Evolutionary conservation across 2,329 filamentous ascomycete genomes (phyloP).

Genomic region (Cordyceps farinosa): DNA sequence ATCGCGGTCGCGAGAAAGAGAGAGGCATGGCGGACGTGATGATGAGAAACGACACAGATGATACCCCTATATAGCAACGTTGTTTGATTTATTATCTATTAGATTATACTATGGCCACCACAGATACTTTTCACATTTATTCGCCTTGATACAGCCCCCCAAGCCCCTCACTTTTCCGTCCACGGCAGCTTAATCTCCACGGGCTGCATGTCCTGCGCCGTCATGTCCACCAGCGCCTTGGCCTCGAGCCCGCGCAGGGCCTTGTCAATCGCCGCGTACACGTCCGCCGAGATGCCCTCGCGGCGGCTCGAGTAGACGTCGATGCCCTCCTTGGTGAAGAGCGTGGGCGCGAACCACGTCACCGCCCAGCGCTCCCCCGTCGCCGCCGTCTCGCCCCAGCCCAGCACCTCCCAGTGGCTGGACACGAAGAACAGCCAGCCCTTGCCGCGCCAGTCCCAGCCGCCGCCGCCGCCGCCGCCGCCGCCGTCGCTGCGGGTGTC

Average conservation of each 20-base stretch:
- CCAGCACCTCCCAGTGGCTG: conserved; percentile 78
- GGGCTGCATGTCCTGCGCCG: conserved; percentile 45
- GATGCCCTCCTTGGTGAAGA: conserved; percentile 79
- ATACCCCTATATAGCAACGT: conserved; percentile 9
- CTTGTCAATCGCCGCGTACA: conserved; percentile 53
- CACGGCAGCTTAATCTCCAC: conserved; percentile 53
- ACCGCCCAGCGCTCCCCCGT: conserved; percentile 65
- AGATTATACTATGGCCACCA: neutral
- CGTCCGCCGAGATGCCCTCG: conserved; percentile 56
- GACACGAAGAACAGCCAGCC: conserved; percentile 69
- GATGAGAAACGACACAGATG: conserved; percentile 10
- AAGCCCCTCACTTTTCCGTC: conserved; percentile 25
- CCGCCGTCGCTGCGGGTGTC: conserved; percentile 45
- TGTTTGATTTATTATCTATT: conserved; percentile 2
- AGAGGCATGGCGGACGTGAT: neutral
- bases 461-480: conserved; percentile 32
- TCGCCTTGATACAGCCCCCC: neutral
- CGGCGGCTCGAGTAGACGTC: conserved; percentile 69
- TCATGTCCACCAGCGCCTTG: conserved; percentile 50
- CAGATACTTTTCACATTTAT: neutral
- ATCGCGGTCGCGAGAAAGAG: conserved; percentile 14
- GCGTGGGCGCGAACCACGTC: conserved; percentile 77
- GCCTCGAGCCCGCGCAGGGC: conserved; percentile 48
- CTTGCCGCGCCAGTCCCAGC: conserved; percentile 75
- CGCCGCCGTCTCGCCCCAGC: conserved; percentile 58